phyloP scores from a whole-genome alignment of 2,329 filamentous ascomycete species.

The Cladophialophora bantiana region DNA sequence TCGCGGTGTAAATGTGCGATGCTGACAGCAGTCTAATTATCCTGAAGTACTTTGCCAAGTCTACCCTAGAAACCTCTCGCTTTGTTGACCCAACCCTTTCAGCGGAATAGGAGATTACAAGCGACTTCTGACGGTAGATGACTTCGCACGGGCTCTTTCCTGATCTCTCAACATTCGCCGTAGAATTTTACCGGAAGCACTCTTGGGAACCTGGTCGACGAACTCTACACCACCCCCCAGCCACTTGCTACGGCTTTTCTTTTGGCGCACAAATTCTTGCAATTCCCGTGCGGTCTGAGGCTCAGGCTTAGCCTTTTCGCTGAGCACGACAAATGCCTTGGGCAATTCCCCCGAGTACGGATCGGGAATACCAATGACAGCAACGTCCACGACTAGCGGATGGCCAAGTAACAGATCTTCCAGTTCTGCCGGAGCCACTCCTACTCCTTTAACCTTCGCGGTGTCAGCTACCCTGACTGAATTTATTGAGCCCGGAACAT shows the following conservation, averaged over 20 bases:
- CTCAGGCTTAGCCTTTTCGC: constrained; percentile 32
- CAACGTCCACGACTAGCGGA: constrained; percentile 62
- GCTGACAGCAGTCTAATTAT: no score
- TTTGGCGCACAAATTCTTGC: constrained; percentile 68
- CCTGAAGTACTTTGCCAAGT: no score
- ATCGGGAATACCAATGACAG: constrained; percentile 61
- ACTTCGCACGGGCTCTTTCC: constrained; percentile 17
- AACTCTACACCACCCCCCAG: constrained; percentile 46
- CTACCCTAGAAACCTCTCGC: neutral
- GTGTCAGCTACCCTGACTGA: constrained; percentile 68
- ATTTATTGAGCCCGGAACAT: neutral
- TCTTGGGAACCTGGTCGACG: constrained; percentile 45
- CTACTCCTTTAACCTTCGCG: constrained; percentile 65
- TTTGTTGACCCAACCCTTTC: no score
- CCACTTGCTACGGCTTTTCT: constrained; percentile 65
- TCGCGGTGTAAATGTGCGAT: no score
- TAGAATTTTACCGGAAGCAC: constrained; percentile 49
- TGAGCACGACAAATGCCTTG: constrained; percentile 63
- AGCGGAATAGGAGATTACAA: neutral
- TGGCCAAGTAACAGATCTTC: constrained; percentile 69
- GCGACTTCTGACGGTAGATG: neutral
- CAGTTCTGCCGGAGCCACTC: constrained; percentile 68
- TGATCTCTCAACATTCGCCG: constrained; percentile 45
- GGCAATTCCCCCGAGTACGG: constrained; percentile 65
- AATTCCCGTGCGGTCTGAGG: constrained; percentile 44